These are phyloP conservation scores for Dimocarpus longan DNA, from an alignment of 345 rosid genomes.

Conservation along the genomic window DNA sequence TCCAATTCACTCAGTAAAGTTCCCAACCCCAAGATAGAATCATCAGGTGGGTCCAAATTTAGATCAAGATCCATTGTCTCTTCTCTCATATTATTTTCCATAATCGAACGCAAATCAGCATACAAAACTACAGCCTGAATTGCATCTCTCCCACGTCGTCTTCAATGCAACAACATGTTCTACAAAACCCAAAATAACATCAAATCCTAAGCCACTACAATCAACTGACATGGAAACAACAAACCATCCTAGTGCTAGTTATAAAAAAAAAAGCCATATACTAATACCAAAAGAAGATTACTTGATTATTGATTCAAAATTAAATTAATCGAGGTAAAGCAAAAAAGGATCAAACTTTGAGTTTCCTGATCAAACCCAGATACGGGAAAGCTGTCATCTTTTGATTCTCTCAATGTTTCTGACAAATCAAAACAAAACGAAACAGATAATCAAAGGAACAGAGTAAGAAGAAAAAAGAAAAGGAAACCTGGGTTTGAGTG, in stretches of 20 bases:
- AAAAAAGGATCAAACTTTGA: not conserved
- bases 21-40: conserved; percentile 34
- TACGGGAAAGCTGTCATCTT: not conserved
- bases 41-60: conserved; percentile 38
- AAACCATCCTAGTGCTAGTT: not conserved
- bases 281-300: not conserved
- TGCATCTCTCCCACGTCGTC: not conserved
- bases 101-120: conserved; percentile 9
- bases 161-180: not conserved
- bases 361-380: not conserved
- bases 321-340: not conserved
- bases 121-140: not conserved
- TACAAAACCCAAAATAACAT: not conserved
- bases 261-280: not conserved
- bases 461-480: not conserved
- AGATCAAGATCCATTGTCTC: conserved; percentile 57
- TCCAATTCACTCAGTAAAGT: conserved; percentile 47
- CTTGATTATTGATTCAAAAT: not conserved
- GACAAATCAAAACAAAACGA: not conserved
- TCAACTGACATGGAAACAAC: not conserved
- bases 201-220: not conserved
- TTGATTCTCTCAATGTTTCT: not conserved
- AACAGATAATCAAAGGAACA: not conserved
- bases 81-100: conserved; percentile 27
- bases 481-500: not conserved